Evolutionary conservation across 139 green algal genomes (phyloP), one percentile per base, ranked within the genome.

Genomic region (Closterium sp.): DNA sequence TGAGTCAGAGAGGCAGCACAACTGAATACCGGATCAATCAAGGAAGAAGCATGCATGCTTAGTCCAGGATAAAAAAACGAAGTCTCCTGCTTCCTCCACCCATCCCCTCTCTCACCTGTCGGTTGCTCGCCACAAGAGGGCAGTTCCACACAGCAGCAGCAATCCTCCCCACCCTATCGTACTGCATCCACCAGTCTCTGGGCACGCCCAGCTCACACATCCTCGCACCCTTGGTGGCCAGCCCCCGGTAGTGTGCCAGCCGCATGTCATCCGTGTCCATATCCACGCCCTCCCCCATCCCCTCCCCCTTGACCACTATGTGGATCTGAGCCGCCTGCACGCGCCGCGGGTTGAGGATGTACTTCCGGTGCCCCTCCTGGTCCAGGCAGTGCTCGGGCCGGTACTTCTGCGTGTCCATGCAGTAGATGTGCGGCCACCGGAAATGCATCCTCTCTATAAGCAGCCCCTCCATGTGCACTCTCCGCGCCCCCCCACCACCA

Each of bases 391-490:
- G 30, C 31, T 89, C 31, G 1, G 28, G 31, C 8, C 28, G 86
- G 30, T 35, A 33, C 9, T 76, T 55, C 64, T 89, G 28, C 30
- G 30, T 89, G 55, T 33, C 86, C 31, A 35, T 31, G 66, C 86
- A 76, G 64, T 89, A 89, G 28, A 89, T 31, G 31, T 89, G 86
- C 28, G 86, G 86, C 86, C 86, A 89, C 86, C 86, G 28, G 31
- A 89, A 89, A 32, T 89, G 86, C 86, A 89, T 89, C 64, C 86
- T 89, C 86, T 89, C 86, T 33, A 89, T 83, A 33, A 55, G 86
- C 86, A 43, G 64, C 55, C n/a, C n/a, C 31, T 83, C 86, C 86
- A 89, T 83, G n/a, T 89, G 31, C 30, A 89, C n/a, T 19, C 33
- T 69, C 33, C 84, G 33, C 33, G 16, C 33, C 2, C 33, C 33